Evolutionary conservation across 805 yeast genomes (phyloP).

Genomic region (Ogataea nakhonphanomensis): DNA sequence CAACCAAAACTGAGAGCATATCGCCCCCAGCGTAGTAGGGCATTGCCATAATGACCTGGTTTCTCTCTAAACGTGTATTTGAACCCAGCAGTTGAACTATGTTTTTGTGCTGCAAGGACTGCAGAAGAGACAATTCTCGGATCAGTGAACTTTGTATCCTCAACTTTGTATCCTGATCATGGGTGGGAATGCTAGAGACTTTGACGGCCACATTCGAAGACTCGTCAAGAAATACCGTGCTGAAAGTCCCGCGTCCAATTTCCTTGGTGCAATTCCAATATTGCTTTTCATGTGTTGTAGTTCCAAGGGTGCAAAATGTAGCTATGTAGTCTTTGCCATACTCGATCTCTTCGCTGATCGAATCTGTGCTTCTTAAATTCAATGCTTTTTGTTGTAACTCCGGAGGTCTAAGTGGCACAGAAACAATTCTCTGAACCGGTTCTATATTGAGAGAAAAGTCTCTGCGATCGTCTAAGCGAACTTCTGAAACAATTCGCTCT

Average conservation of each 20-base stretch:
- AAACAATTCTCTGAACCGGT: slow-evolving; percentile 30
- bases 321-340: slow-evolving; percentile 3
- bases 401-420: slow-evolving; percentile 26
- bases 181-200: slow-evolving; percentile 42
- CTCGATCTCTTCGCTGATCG: slow-evolving; percentile 12
- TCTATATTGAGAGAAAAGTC: slow-evolving; percentile 21
- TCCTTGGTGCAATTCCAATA: slow-evolving; percentile 38
- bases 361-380: slow-evolving; percentile 9
- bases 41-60: slow-evolving; percentile 49
- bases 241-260: slow-evolving; percentile 68
- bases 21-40: slow-evolving; percentile 87
- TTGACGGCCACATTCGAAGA: slow-evolving; percentile 64
- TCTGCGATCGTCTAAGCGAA: slow-evolving; percentile 8
- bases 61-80: slow-evolving; percentile 30
- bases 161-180: slow-evolving; percentile 37
- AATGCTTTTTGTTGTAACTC: slow-evolving; percentile 15
- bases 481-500: slow-evolving; percentile 4
- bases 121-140: slow-evolving; percentile 73
- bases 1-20: slow-evolving; percentile 59
- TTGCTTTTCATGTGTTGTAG: slow-evolving; percentile 16
- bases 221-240: slow-evolving; percentile 53
- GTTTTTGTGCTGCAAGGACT: slow-evolving; percentile 60
- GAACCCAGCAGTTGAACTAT: slow-evolving; percentile 60
- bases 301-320: slow-evolving; percentile 13
- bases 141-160: slow-evolving; percentile 58